These are phyloP conservation scores for Pisolithus tinctorius DNA, from an alignment of 768 basidiomycete species.

Conservation along the genomic window DNA sequence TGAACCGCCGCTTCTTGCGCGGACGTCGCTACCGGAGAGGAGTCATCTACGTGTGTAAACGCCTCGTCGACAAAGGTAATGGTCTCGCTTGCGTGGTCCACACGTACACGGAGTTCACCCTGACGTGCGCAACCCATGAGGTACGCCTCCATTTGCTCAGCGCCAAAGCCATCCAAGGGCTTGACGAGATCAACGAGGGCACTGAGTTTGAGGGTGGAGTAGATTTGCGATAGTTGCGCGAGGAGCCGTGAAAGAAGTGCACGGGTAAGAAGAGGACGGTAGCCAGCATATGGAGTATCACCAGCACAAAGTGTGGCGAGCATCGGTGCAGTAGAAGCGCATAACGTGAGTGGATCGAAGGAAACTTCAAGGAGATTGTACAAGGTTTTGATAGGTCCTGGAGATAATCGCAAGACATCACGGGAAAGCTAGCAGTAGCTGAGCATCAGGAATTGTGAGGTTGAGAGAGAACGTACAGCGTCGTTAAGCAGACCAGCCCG, in stretches of 20 bases:
- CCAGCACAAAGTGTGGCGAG: slow-evolving; percentile 49
- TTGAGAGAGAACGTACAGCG: slow-evolving; percentile 53
- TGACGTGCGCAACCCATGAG: slow-evolving; percentile 87
- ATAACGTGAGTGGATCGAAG: slow-evolving; percentile 88
- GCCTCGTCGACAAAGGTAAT: slow-evolving; percentile 81
- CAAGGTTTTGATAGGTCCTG: slow-evolving; percentile 63
- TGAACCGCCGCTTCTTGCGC: slow-evolving; percentile 51
- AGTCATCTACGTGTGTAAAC: slow-evolving; percentile 41
- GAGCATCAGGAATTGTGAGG: not conserved
- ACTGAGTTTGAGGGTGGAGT: slow-evolving; percentile 76
- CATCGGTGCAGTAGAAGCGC: slow-evolving; percentile 70
- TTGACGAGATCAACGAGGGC: slow-evolving; percentile 73
- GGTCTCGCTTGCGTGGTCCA: slow-evolving; percentile 83
- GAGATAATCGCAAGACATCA: slow-evolving; percentile 76
- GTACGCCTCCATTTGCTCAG: slow-evolving; percentile 83
- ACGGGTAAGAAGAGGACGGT: slow-evolving; percentile 84
- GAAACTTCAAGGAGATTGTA: slow-evolving; percentile 89
- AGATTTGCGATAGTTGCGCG: slow-evolving; percentile 87
- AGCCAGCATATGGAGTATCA: slow-evolving; percentile 57
- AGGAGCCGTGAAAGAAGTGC: slow-evolving; percentile 89
- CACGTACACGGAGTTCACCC: slow-evolving; percentile 77
- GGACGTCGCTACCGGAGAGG: slow-evolving; percentile 13
- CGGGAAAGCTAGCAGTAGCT: slow-evolving; percentile 54
- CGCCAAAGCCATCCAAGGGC: slow-evolving; percentile 56
- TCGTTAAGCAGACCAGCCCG: slow-evolving; percentile 81